Evolutionary conservation across 2,329 filamentous ascomycete genomes (phyloP).

Genomic region (Mycosphaerella sp.): DNA sequence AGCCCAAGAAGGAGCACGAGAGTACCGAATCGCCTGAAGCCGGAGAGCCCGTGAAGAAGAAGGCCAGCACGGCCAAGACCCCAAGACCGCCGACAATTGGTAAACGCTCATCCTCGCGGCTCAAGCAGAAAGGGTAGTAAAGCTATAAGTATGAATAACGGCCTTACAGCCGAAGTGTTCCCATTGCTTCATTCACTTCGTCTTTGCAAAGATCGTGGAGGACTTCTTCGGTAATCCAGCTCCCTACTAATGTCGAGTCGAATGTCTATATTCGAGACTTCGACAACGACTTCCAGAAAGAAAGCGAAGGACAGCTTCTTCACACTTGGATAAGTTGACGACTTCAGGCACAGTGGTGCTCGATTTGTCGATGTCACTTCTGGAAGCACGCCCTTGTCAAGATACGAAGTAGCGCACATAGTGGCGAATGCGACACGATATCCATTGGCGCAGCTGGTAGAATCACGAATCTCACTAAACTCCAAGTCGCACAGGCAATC

Average conservation of each 20-base stretch:
- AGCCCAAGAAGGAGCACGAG: not conserved
- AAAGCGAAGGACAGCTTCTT: not conserved
- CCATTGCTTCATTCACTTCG: not conserved
- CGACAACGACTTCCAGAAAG: not conserved
- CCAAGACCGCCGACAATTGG: not conserved
- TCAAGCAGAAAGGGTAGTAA: not conserved
- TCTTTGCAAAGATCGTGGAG: too few species aligned
- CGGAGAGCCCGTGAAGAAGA: not conserved
- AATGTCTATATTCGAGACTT: not conserved
- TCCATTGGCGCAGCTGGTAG: slow-evolving; percentile 50
- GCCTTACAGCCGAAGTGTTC: too few species aligned
- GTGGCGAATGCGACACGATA: slow-evolving; percentile 47
- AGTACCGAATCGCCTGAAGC: not conserved
- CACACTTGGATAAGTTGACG: too few species aligned
- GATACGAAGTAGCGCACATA: not conserved
- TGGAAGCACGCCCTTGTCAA: not conserved
- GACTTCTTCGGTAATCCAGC: too few species aligned
- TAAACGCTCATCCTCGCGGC: slow-evolving; percentile 3
- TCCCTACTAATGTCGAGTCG: too few species aligned
- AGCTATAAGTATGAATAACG: too few species aligned
- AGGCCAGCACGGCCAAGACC: not conserved
- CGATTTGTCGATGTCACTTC: not conserved
- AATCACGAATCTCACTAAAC: slow-evolving; percentile 40
- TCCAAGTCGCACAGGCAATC: slow-evolving; percentile 46
- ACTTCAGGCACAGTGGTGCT: not conserved